Percentiles rank a stretch among this genome's conserved stretches.
Evolutionary conservation across 2,329 filamentous ascomycete species (phyloP).

Genomic region (Cercospora beticola): DNA sequence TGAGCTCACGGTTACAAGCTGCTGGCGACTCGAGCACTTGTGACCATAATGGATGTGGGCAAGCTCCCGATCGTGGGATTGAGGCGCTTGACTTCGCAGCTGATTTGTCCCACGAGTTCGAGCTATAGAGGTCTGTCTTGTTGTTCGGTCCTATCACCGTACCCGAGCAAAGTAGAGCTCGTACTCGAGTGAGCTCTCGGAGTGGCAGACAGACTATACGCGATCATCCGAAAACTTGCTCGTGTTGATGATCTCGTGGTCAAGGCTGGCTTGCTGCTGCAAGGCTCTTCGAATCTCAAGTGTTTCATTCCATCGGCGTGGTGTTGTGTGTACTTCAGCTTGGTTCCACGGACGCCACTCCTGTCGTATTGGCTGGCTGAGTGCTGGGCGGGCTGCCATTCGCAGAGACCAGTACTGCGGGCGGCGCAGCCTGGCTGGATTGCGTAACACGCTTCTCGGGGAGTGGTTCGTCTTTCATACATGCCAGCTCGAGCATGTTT

Average conservation of each 20-base stretch:
- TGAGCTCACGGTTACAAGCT: not conserved
- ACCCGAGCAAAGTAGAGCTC: not conserved
- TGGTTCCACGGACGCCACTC: slow-evolving; percentile 6
- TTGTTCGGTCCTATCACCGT: not conserved
- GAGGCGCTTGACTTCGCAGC: not conserved
- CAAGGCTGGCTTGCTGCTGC: not conserved
- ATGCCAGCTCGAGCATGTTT: slow-evolving; percentile 94
- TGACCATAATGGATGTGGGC: not conserved
- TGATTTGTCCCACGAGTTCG: not conserved
- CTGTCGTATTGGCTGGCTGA: slow-evolving; percentile 4
- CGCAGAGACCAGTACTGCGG: slow-evolving; percentile 32
- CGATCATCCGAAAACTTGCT: not conserved
- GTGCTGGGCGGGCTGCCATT: slow-evolving; percentile 21
- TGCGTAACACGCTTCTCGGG: slow-evolving; percentile 41
- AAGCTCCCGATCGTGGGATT: not conserved
- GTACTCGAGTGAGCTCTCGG: not conserved
- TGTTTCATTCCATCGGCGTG: not conserved
- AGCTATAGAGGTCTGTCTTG: not conserved
- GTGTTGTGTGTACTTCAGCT: slow-evolving; percentile 2
- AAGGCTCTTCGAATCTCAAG: not conserved
- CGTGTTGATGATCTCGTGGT: not conserved
- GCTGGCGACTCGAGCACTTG: not conserved
- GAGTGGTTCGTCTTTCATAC: slow-evolving; percentile 84
- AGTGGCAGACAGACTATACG: not conserved
- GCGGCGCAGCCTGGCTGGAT: slow-evolving; percentile 23